Conservation (phyloP, 768 basidiomycete genomes). For the Tephrocybe sp. region DNA sequence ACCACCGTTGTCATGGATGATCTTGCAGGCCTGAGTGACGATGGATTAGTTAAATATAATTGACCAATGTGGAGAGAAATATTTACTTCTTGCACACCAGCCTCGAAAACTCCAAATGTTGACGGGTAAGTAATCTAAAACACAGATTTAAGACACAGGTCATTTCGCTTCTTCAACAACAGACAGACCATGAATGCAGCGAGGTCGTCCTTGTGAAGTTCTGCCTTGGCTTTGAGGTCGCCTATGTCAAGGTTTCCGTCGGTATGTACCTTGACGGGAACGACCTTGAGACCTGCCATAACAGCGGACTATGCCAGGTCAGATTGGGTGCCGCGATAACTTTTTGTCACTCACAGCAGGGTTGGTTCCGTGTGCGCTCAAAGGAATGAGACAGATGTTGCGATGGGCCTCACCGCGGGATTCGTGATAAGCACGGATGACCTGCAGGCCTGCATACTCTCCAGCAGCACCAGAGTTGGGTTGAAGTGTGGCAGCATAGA, state of each 20-base stretch:
- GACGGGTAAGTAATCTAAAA: conserved; percentile 91
- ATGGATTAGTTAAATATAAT: conserved; percentile 4
- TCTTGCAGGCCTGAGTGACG: conserved; percentile 72
- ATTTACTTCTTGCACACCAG: conserved; percentile 73
- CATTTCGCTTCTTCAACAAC: not conserved
- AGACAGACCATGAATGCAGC: conserved; percentile 89
- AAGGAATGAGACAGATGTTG: conserved; percentile 89
- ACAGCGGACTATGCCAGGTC: conserved; percentile 72
- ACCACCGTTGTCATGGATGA: conserved; percentile 92
- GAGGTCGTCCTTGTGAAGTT: conserved; percentile 85
- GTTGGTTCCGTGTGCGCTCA: conserved; percentile 98
- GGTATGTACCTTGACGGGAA: conserved; percentile 83
- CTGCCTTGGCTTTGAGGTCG: conserved; percentile 84
- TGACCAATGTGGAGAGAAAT: not conserved
- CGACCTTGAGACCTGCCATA: conserved; percentile 96
- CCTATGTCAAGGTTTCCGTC: conserved; percentile 89
- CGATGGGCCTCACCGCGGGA: conserved; percentile 83
- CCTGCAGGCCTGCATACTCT: conserved; percentile 92
- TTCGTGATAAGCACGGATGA: conserved; percentile 93
- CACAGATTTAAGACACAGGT: conserved; percentile 1
- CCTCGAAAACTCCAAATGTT: conserved; percentile 97
- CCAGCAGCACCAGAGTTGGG: conserved; percentile 99
- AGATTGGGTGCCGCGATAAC: conserved; percentile 6
- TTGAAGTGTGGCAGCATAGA: conserved; percentile 93
- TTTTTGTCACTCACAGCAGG: conserved; percentile 68